Percentiles rank a stretch among this genome's conserved stretches.
phyloP scores from a whole-genome alignment of 805 yeast species.

The Candida quercuum region DNA sequence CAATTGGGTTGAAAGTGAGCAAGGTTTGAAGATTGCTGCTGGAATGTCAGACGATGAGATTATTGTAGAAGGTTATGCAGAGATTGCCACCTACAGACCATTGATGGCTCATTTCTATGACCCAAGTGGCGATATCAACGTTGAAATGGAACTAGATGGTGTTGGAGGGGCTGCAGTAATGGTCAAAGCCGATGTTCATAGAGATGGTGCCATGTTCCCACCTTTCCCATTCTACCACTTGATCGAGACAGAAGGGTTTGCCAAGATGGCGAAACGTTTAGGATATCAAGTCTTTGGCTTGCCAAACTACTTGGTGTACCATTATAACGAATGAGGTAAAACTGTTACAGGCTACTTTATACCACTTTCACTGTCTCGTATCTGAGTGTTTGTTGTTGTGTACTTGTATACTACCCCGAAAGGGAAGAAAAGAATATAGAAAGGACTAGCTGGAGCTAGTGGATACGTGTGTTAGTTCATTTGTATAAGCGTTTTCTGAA shows the following conservation, averaged over 20 bases:
- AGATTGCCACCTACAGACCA: constrained; percentile 90
- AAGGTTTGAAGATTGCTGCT: constrained; percentile 70
- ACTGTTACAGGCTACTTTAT: background rate
- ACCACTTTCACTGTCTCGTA: too few species aligned
- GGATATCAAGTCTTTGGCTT: constrained; percentile 89
- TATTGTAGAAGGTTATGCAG: constrained; percentile 90
- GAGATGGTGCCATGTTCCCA: constrained; percentile 99
- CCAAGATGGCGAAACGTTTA: constrained; percentile 93
- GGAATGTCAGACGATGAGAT: constrained; percentile 82
- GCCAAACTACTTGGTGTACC: constrained; percentile 92
- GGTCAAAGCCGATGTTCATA: constrained; percentile 95
- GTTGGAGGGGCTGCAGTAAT: constrained; percentile 97
- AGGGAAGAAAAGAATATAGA: too few species aligned
- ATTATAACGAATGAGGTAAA: constrained; percentile 61
- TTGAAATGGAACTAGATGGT: constrained; percentile 87
- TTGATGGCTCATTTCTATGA: constrained; percentile 89
- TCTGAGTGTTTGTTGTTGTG: too few species aligned
- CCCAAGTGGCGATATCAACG: constrained; percentile 50
- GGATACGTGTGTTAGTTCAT: too few species aligned
- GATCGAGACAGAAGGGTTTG: constrained; percentile 97
- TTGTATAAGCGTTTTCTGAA: too few species aligned
- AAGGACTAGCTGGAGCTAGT: too few species aligned
- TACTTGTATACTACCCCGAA: too few species aligned
- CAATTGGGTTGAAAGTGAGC: constrained; percentile 89
- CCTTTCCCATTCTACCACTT: constrained; percentile 95